Base-by-base conservation (phyloP, 1,284 basidiomycete genomes). In the Cutaneotrichosporon cavernicola region DNA sequence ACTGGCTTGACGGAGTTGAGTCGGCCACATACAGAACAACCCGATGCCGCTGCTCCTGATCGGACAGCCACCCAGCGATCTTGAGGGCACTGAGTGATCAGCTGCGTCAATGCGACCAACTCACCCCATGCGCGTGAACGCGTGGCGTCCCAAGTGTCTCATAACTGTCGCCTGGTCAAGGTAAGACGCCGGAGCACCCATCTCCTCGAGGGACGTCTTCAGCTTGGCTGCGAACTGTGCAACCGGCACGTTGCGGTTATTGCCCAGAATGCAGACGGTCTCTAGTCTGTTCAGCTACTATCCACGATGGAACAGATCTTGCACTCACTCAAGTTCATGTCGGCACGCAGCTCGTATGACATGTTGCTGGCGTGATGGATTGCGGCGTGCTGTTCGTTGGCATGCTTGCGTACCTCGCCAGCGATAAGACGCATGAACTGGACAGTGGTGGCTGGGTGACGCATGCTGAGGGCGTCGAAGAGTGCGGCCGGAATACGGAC, bases 371-470 rank as follows among this genome's bases (percentile, higher is more conserved):
- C 53, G 9, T 58, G 60, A 51, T 63, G 62, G n/a, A 56, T 18
- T 26, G 47, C 46, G 21, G 60, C 83, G 4, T 66, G 56, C 50
- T 76, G 73, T 30, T 77, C 84, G 70, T 89, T 87, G 21, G 95
- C 84, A 76, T 96, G 92, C 66, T 87, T 86, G 59, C 92, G 85
- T 2, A 99, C 92, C 51, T 96, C 87, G 22, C 90, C 89, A 5
- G 96, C 97, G 69, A 99, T 98, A 82, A 93, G 90, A 22, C 91
- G 87, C 53, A 97, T 84, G 56, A 99, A 94, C 86, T 97, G 92
- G 40, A 97, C 89, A 32, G 97, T 98, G 7, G 95, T 95, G 66
- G 91, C 89, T 7, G 97, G 96, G 80, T 98, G 97, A 62, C 90
- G 84, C 14, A 90, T 87, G 55, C 91, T 92, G 64, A 96, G 96